Base-by-base conservation (phyloP, 139 green algal genomes). In the Chlamydomonas incerta region DNA sequence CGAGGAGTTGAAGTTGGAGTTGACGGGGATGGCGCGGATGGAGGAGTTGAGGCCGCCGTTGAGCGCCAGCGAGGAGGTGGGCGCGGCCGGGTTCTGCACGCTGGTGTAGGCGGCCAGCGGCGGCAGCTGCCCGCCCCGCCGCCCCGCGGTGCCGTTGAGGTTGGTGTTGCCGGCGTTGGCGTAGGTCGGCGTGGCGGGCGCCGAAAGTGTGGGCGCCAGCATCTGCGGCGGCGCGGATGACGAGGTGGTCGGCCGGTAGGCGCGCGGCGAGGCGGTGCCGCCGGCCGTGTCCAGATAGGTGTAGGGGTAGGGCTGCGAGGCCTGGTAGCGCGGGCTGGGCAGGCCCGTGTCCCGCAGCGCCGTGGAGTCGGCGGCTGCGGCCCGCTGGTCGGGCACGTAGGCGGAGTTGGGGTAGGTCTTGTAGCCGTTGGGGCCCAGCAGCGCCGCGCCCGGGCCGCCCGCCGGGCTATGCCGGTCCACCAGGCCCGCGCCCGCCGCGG, bases 11-110 rank as follows among this genome's bases (percentile, higher is more conserved):
- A 85, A 85, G 26, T 76, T 69, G 67, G 66, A 46, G 50, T 85
- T 85, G 33, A 85, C 67, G 50, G 80, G 80, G 33, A 85, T 85
- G 31, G 80, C n/a, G 11, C 67, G 80, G 5, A 75, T 15, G 15
- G 66, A 77, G 13, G 50, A 24, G 67, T 85, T 67, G 29, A 58
- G 66, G 37, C 50, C 33, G 18, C 55, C 21, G 60, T 2, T 24
- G 2, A 11, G 0, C 23, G 60, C 60, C 23, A 24, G 18, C 60
- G 60, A 66, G 60, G 41, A 50, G 26, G 62, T 69, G 2, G 62
- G 76, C 37, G 76, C 62, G n/a, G 63, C 41, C 14, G 41, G 15
- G 55, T 72, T 82, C 3, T 58, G 57, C 33, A 82, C 74, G 26
- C 62, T 46, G 31, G 28, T 83, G 41, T 85, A 85, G 37, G 66